Percentiles rank a stretch among this genome's conserved stretches.
phyloP scores from a whole-genome alignment of 1,284 basidiomycete species.

The Apiotrichum gracile region DNA sequence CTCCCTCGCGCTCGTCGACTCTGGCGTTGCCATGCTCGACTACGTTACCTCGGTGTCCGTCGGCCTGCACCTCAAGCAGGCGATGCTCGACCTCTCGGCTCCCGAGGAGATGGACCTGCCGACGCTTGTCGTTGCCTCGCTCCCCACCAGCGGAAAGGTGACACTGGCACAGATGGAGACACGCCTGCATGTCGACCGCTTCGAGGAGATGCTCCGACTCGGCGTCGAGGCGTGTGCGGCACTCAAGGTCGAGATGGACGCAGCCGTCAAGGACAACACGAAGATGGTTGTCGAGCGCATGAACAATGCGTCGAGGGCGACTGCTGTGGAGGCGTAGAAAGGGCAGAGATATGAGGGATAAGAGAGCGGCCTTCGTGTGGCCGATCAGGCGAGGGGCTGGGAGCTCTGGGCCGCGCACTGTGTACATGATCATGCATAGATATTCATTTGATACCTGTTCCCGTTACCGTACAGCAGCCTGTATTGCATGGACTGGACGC shows the following conservation, averaged over 20 bases:
- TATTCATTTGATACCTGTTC: too few species aligned
- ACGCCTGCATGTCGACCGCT: conserved; percentile 83
- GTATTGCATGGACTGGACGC: too few species aligned
- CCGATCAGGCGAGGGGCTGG: background rate
- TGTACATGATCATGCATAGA: background rate
- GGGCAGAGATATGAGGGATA: too few species aligned
- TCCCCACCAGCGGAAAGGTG: conserved; percentile 76
- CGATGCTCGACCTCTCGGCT: conserved; percentile 76
- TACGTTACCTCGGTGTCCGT: conserved; percentile 81
- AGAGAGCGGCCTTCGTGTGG: too few species aligned
- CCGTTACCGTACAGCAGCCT: too few species aligned
- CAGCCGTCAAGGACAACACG: conserved; percentile 63
- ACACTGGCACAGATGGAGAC: conserved; percentile 91
- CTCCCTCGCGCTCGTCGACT: conserved; percentile 81
- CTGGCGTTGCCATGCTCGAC: conserved; percentile 85
- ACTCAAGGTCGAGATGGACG: conserved; percentile 78
- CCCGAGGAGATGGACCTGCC: conserved; percentile 89
- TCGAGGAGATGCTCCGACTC: conserved; percentile 78
- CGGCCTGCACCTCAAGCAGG: conserved; percentile 62
- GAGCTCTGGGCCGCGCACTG: too few species aligned
- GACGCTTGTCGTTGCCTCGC: conserved; percentile 75
- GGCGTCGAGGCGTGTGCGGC: conserved; percentile 72
- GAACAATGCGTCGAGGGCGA: conserved; percentile 8
- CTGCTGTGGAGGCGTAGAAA: background rate
- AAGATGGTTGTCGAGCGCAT: conserved; percentile 53